Percentiles rank a stretch among this genome's conserved stretches.
These are phyloP conservation scores for Trichoderma breve DNA, from an alignment of 2,329 filamentous ascomycete genomes.

Conservation along the genomic window DNA sequence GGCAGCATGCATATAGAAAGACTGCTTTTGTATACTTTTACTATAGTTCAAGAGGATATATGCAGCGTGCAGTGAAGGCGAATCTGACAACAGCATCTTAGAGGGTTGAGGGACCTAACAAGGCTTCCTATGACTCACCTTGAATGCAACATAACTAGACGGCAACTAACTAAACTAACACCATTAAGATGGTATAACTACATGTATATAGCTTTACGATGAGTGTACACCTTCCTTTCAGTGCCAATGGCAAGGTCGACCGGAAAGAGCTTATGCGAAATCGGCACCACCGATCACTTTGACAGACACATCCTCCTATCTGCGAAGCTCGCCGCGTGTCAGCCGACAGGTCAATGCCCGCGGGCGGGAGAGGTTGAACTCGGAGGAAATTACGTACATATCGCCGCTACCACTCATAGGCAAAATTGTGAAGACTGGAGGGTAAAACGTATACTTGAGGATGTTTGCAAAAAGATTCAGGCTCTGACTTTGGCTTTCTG, in stretches of 20 bases:
- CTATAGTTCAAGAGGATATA: not conserved
- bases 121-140: not conserved
- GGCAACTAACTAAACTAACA: too few relatives aligned
- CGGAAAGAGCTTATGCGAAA: not conserved
- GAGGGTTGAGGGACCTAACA: not conserved
- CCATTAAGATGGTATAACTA: too few relatives aligned
- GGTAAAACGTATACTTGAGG: not conserved
- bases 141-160: not conserved
- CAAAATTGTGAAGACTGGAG: not conserved
- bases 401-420: not conserved
- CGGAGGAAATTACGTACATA: not conserved
- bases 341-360: not conserved
- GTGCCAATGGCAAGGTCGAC: not conserved
- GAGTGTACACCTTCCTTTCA: not conserved
- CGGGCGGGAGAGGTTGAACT: not conserved
- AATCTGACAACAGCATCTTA: not conserved
- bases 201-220: too few relatives aligned
- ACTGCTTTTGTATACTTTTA: too few relatives aligned
- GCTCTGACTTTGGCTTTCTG: accelerated
- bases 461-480: not conserved
- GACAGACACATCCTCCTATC: not conserved
- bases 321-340: not conserved
- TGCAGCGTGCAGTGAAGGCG: too few relatives aligned
- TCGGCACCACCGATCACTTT: not conserved
- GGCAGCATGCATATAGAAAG: too few relatives aligned